Conservation (phyloP, 495 filamentous ascomycete genomes). For the Annulohypoxylon nitens region DNA sequence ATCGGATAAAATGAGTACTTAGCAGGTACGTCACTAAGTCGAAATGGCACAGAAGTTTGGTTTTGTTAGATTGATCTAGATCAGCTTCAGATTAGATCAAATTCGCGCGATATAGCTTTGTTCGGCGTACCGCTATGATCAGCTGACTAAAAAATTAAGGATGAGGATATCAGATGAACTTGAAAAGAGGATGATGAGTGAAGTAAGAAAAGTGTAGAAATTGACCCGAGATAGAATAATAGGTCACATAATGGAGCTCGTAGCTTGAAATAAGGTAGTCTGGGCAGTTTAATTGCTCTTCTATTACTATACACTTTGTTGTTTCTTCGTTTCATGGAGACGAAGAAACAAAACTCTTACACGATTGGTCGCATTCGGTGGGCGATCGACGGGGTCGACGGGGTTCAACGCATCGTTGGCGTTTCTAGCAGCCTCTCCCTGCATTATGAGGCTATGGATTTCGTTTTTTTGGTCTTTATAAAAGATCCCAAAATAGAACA, state of each 20-base stretch:
- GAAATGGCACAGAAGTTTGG: conserved; percentile 8
- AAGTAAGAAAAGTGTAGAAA: not conserved
- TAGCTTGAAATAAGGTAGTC: conserved; percentile 1
- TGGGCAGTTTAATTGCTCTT: not conserved
- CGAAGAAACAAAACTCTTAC: conserved; percentile 35
- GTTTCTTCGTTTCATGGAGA: conserved; percentile 36
- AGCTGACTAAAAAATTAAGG: not conserved
- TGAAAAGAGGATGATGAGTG: not conserved
- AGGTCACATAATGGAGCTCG: conserved; percentile 1
- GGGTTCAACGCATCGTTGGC: conserved; percentile 36
- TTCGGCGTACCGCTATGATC: not conserved
- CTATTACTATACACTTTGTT: conserved; percentile 1
- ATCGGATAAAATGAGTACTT: conserved; percentile 21
- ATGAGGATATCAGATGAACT: conserved; percentile 13
- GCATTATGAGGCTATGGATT: conserved; percentile 44
- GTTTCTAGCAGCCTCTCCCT: conserved; percentile 40
- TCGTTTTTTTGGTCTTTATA: conserved; percentile 29
- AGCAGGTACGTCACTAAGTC: conserved; percentile 11
- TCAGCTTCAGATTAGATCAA: not conserved
- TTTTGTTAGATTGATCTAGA: conserved; percentile 8
- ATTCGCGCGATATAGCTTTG: conserved; percentile 10
- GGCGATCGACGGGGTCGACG: conserved; percentile 31
- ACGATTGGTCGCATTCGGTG: conserved; percentile 26
- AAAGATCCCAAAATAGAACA: conserved; percentile 40
- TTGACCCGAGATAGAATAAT: not conserved